Conservation (phyloP, 306 rosid species). For the Inga oerstediana region DNA sequence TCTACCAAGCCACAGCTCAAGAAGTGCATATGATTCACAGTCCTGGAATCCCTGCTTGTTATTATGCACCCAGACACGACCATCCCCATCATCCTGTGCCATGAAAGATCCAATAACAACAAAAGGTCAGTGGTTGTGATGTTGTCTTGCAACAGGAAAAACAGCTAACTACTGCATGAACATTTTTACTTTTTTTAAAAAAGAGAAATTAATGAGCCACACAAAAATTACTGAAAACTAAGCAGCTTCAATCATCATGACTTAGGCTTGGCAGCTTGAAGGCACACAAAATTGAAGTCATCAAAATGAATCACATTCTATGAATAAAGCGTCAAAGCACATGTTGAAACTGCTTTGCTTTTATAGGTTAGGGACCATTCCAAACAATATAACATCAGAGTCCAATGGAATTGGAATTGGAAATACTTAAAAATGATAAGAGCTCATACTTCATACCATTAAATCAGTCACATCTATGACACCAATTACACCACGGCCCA, state of each 20-base stretch:
- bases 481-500: slow-evolving; percentile 63
- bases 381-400: slow-evolving; percentile 19
- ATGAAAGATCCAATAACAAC: slow-evolving; percentile 16
- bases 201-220: neutral
- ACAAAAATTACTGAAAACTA: neutral
- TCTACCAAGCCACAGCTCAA: slow-evolving; percentile 54
- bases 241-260: neutral
- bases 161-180: neutral
- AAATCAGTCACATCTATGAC: slow-evolving; percentile 58
- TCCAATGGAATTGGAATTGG: slow-evolving; percentile 7
- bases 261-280: slow-evolving; percentile 1
- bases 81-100: slow-evolving; percentile 46
- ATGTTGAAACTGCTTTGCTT: slow-evolving; percentile 9
- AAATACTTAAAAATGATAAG: neutral
- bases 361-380: slow-evolving; percentile 4
- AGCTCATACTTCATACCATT: slow-evolving; percentile 50
- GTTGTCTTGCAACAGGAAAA: neutral
- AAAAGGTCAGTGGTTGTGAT: slow-evolving; percentile 27
- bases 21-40: slow-evolving; percentile 49
- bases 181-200: neutral
- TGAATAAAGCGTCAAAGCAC: neutral
- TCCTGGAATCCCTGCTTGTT: slow-evolving; percentile 73
- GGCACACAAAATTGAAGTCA: neutral
- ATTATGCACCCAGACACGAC: slow-evolving; percentile 60
- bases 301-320: slow-evolving; percentile 13